Percentiles rank a stretch among this genome's conserved stretches.
These are phyloP conservation scores for Coccinonectria pachysandricola DNA, from an alignment of 2,329 filamentous ascomycete genomes.

Conservation along the genomic window DNA sequence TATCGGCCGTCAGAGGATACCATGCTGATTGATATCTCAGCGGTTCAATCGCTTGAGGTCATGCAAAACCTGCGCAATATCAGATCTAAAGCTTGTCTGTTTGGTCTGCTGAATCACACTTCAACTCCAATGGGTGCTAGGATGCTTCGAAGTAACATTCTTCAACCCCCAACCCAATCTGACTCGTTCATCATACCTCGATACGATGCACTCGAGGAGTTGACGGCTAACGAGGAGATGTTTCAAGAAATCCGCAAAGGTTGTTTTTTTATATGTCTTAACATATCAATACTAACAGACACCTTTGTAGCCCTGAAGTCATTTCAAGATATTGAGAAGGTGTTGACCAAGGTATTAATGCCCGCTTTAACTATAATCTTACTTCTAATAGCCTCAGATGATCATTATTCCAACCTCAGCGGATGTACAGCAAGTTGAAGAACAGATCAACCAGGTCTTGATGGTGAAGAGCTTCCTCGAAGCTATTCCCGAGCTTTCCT, in stretches of 20 bases:
- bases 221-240: slow-evolving; percentile 74
- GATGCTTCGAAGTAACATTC: slow-evolving; percentile 71
- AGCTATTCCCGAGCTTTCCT: slow-evolving; percentile 55
- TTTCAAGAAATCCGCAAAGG: slow-evolving; percentile 67
- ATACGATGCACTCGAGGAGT: slow-evolving; percentile 74
- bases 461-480: slow-evolving; percentile 75
- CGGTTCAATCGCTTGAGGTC: slow-evolving; percentile 77
- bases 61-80: slow-evolving; percentile 74
- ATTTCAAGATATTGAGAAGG: slow-evolving; percentile 69
- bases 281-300: no score
- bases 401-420: slow-evolving; percentile 62
- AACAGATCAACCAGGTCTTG: slow-evolving; percentile 76
- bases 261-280: no score
- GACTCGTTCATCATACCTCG: slow-evolving; percentile 56
- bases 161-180: slow-evolving; percentile 73
- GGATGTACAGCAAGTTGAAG: slow-evolving; percentile 60
- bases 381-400: slow-evolving; percentile 37
- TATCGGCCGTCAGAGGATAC: slow-evolving; percentile 84
- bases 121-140: slow-evolving; percentile 80
- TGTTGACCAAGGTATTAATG: slow-evolving; percentile 56
- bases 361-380: accelerated
- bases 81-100: slow-evolving; percentile 73
- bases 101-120: slow-evolving; percentile 77
- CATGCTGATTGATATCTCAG: slow-evolving; percentile 92
- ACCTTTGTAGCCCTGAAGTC: slow-evolving; percentile 62